Evolutionary conservation across 139 green algal genomes (phyloP), one percentile per base, ranked within the genome.

Genomic region (Nannochloris sp.): DNA sequence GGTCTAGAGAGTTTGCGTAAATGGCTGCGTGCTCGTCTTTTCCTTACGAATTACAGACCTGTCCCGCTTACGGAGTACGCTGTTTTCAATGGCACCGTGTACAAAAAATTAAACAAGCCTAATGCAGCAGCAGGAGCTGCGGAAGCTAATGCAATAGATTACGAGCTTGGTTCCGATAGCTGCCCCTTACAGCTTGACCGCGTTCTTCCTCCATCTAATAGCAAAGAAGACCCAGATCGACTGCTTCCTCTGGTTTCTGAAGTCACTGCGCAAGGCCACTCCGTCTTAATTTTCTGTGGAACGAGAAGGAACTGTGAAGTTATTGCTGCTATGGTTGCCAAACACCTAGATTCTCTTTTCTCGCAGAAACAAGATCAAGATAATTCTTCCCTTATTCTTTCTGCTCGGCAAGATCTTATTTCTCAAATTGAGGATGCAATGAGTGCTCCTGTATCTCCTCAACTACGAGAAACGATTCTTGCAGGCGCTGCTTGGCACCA

Each of bases 221-320:
- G 42, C 48, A 3, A 27, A 23, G 66, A 71, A n/a, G 83, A 89
- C 61, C 55, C 45, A 7, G 83, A 89, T 55, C 51, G 79, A 4
- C 33, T 89, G 37, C 57, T 70, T 30, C 36, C 67, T 3, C 74
- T 86, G 39, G 62, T 86, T 27, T 68, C 76, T 1, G 81, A 87
- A 54, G 72, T 70, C 24, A 67, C 80, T 12, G 39, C 15, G 1
- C 62, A 81, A 33, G 38, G 60, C 3, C 56, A 82, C 58, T 67
- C 72, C n/a, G 80, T 81, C 45, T 67, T 90, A 24, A 70, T 90
- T 8, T 90, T 90, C 54, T 88, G 81, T 46, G 35, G 25, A 0
- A 66, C 65, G 19, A 13, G 57, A 29, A 56, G 45, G 48, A 23
- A 24, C 12, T 62, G 70, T 64, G 61, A 76, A 53, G 51, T 61